phyloP scores from a whole-genome alignment of 2,329 filamentous ascomycete genomes.

The Ascosphaera apis region DNA sequence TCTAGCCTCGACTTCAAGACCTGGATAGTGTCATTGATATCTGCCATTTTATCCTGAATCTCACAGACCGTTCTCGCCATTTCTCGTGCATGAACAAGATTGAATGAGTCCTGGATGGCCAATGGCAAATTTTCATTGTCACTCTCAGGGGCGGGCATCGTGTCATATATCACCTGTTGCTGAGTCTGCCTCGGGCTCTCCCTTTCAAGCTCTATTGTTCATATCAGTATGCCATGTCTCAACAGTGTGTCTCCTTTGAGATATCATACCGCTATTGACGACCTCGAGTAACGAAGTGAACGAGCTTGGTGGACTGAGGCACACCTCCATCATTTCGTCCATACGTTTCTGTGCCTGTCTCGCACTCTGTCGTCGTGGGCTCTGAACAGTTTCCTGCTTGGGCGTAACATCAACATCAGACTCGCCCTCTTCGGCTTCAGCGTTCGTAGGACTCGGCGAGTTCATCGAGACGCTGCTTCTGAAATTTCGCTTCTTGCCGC shows the following conservation, averaged over 20 bases:
- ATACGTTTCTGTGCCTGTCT: not conserved
- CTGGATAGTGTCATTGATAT: slow-evolving; percentile 9
- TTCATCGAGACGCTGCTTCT: too few species aligned
- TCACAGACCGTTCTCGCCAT: slow-evolving; percentile 32
- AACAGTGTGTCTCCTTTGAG: not conserved
- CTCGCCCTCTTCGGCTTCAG: too few species aligned
- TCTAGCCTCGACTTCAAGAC: slow-evolving; percentile 7
- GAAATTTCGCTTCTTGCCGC: not conserved
- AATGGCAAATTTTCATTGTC: slow-evolving; percentile 7
- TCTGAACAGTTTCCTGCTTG: not conserved
- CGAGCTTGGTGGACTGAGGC: not conserved
- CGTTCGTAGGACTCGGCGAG: too few species aligned
- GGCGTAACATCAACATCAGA: too few species aligned
- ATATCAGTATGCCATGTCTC: not conserved
- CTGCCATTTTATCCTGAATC: slow-evolving; percentile 33
- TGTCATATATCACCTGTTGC: not conserved
- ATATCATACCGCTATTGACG: not conserved
- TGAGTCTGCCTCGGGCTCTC: not conserved
- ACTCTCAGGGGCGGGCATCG: slow-evolving; percentile 1
- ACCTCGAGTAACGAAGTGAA: not conserved
- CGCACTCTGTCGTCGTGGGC: not conserved
- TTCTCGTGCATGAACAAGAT: slow-evolving; percentile 33
- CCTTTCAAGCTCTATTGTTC: not conserved
- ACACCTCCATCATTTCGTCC: not conserved
- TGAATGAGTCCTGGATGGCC: slow-evolving; percentile 14